phyloP scores from a whole-genome alignment of 768 basidiomycete species.

The Naganishia onofrii region DNA sequence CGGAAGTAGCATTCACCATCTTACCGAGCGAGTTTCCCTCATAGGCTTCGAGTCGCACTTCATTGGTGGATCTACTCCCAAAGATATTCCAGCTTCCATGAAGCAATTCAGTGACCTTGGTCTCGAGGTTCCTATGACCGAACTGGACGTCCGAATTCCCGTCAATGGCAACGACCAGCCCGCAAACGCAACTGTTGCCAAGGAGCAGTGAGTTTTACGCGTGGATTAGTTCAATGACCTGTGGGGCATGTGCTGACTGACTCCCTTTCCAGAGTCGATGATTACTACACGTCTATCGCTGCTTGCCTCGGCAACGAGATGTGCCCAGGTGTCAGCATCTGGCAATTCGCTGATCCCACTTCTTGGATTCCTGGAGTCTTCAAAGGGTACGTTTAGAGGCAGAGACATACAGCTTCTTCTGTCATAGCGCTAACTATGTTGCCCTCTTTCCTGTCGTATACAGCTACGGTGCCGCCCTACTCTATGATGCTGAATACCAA shows the following conservation, averaged over 20 bases:
- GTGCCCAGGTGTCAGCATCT: slow-evolving; percentile 41
- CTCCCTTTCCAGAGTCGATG: slow-evolving; percentile 32
- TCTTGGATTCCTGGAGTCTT: slow-evolving; percentile 45
- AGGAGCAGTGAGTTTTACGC: slow-evolving; percentile 34
- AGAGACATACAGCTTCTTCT: neutral
- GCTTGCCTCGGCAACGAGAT: slow-evolving; percentile 38
- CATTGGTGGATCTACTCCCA: slow-evolving; percentile 28
- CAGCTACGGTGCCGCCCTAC: slow-evolving; percentile 32
- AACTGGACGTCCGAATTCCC: slow-evolving; percentile 43
- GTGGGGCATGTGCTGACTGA: neutral
- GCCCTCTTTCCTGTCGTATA: too few relatives aligned
- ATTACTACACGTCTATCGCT: slow-evolving; percentile 37
- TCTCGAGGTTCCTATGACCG: slow-evolving; percentile 45
- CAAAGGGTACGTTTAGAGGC: slow-evolving; percentile 24
- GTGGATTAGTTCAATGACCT: too few relatives aligned
- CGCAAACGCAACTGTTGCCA: slow-evolving; percentile 38
- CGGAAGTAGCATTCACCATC: neutral
- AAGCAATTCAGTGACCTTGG: slow-evolving; percentile 44
- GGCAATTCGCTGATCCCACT: slow-evolving; percentile 38
- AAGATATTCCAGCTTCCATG: slow-evolving; percentile 38
- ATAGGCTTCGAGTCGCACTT: slow-evolving; percentile 27
- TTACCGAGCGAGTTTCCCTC: slow-evolving; percentile 33
- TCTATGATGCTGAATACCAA: slow-evolving; percentile 38
- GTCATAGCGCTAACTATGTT: neutral
- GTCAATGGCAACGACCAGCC: slow-evolving; percentile 36